Conservation (phyloP, 2,329 filamentous ascomycete species). For the Fusarium setosum region DNA sequence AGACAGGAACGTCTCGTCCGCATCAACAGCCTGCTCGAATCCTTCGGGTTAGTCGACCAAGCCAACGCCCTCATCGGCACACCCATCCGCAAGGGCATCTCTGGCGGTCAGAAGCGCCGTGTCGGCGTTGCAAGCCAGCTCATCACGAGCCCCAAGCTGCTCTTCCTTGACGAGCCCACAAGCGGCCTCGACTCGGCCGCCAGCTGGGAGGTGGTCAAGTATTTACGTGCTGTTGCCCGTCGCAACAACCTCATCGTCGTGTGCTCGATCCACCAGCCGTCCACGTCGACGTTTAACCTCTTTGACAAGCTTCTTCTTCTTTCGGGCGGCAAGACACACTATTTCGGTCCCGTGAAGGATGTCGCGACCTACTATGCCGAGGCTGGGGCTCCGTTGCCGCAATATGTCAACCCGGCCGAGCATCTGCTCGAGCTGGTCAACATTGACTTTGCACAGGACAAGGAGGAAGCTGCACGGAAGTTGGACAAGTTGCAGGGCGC, state of each 20-base stretch:
- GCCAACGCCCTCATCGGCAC: conserved; percentile 81
- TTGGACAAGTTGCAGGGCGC: conserved; percentile 40
- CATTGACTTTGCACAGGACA: conserved; percentile 73
- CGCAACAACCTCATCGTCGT: conserved; percentile 80
- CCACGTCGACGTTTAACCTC: conserved; percentile 80
- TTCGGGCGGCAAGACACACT: conserved; percentile 76
- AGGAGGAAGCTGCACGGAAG: conserved; percentile 54
- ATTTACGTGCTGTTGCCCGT: conserved; percentile 74
- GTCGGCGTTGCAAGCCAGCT: conserved; percentile 84
- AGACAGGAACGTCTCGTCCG: conserved; percentile 69
- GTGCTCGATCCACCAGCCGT: conserved; percentile 88
- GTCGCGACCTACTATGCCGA: conserved; percentile 72
- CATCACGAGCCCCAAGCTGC: conserved; percentile 81
- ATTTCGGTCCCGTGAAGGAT: conserved; percentile 72
- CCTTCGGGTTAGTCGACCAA: conserved; percentile 80
- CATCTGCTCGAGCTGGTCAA: conserved; percentile 84
- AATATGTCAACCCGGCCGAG: conserved; percentile 83
- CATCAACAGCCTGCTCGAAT: conserved; percentile 73
- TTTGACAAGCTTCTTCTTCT: conserved; percentile 85
- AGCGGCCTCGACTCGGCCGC: conserved; percentile 84
- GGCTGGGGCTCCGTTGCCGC: conserved; percentile 71
- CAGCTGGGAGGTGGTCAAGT: conserved; percentile 80
- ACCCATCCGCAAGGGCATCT: conserved; percentile 84
- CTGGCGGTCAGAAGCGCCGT: conserved; percentile 85
- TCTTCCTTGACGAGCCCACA: conserved; percentile 88